Evolutionary conservation across 495 filamentous ascomycete genomes (phyloP).

Genomic region (Podospora anserina): DNA sequence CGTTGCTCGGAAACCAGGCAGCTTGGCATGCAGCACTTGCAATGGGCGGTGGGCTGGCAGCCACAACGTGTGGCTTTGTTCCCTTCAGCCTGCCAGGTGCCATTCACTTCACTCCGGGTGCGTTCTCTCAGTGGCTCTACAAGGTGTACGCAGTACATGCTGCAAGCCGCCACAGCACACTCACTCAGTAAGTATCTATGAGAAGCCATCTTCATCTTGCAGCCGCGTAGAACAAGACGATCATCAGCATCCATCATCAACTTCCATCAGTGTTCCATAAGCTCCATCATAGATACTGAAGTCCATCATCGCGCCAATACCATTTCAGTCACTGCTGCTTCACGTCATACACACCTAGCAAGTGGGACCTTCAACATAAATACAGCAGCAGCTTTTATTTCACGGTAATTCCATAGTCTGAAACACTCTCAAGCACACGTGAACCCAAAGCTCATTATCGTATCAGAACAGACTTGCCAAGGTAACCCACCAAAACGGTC

Average conservation of each 20-base stretch:
- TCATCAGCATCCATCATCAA: neutral
- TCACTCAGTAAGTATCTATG: neutral
- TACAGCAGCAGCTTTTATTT: neutral
- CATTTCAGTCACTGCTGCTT: neutral
- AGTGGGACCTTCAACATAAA: neutral
- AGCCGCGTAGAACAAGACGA: neutral
- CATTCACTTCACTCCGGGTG: neutral
- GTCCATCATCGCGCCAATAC: neutral
- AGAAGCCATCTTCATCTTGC: neutral
- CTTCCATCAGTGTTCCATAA: neutral
- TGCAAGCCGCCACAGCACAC: neutral
- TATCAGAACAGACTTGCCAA: neutral
- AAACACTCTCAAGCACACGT: neutral
- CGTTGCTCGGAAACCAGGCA: conserved; percentile 4
- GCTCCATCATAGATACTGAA: neutral
- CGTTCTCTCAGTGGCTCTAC: neutral
- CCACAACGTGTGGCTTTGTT: neutral
- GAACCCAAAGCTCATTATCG: neutral
- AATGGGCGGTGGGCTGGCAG: neutral
- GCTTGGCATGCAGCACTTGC: conserved; percentile 7
- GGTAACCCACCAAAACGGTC: neutral
- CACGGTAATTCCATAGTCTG: neutral
- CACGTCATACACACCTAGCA: neutral
- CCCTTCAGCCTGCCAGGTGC: neutral
- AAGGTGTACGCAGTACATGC: neutral